phyloP scores from a whole-genome alignment of 139 green algal species.

The Tetratostichococcus sp. region DNA sequence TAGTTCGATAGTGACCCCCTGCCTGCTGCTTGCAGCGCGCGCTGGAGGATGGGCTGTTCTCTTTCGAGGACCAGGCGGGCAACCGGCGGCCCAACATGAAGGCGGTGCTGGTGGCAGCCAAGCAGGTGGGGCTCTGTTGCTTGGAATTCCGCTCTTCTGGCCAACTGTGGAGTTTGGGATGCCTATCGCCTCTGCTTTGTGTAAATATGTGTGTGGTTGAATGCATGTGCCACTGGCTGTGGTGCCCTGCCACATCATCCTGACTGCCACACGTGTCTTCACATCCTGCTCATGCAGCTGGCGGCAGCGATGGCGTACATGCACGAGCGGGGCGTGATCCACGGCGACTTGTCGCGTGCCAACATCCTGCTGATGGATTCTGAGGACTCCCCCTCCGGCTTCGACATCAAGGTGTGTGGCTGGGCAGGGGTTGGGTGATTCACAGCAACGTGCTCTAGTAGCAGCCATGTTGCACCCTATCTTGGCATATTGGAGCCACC shows the following conservation, averaged over 20 bases:
- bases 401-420: constrained; percentile 11
- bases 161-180: too few relatives aligned
- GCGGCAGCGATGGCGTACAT: constrained; percentile 57
- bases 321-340: constrained; percentile 50
- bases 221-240: too few relatives aligned
- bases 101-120: constrained; percentile 31
- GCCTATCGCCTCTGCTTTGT: too few relatives aligned
- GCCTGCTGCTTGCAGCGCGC: background rate
- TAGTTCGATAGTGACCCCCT: background rate
- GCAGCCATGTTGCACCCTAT: too few relatives aligned
- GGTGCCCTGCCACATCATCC: too few relatives aligned
- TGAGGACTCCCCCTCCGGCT: constrained; percentile 22
- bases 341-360: constrained; percentile 57
- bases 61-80: background rate
- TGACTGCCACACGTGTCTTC: too few relatives aligned
- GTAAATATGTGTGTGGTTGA: too few relatives aligned
- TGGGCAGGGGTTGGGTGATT: too few relatives aligned
- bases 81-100: constrained; percentile 20
- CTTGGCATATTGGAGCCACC: too few relatives aligned
- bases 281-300: constrained; percentile 47
- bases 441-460: too few relatives aligned
- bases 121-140: too few relatives aligned
- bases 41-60: background rate
- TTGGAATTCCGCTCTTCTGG: too few relatives aligned
- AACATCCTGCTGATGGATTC: constrained; percentile 22